Percentiles rank a stretch among this genome's conserved stretches.
Evolutionary conservation across 345 rosid genomes (phyloP).

Genomic region (Aquilaria malaccensis): DNA sequence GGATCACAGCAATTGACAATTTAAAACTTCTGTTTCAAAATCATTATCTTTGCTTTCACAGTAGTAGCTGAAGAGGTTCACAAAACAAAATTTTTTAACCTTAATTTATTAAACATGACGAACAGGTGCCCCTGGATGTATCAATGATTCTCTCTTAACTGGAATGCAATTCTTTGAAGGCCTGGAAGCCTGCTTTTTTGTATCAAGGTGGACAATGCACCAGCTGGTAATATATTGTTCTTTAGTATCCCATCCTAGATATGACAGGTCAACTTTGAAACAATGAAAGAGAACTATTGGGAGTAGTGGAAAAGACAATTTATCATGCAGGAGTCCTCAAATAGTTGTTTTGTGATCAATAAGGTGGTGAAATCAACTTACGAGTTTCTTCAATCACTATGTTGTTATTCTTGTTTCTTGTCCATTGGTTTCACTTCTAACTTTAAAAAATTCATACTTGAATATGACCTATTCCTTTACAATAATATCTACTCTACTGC

Average conservation of each 20-base stretch:
- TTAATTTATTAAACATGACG: slow-evolving; percentile 15
- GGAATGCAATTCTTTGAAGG: slow-evolving; percentile 94
- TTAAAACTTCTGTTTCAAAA: background rate
- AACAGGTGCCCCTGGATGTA: slow-evolving; percentile 85
- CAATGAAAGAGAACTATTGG: background rate
- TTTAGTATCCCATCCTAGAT: background rate
- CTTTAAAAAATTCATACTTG: background rate
- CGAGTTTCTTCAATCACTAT: background rate
- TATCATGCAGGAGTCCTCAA: background rate
- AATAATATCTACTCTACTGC: background rate
- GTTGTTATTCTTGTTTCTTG: background rate
- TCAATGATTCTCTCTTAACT: slow-evolving; percentile 81
- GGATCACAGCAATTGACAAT: background rate
- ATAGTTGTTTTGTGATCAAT: no score
- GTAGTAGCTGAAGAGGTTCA: background rate
- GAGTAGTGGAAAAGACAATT: background rate
- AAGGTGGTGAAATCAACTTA: no score
- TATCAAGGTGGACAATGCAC: slow-evolving; percentile 90
- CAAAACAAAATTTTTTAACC: background rate
- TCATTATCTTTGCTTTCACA: background rate
- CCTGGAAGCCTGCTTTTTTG: slow-evolving; percentile 76
- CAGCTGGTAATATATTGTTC: slow-evolving; percentile 61
- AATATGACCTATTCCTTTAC: background rate
- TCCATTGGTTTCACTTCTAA: background rate
- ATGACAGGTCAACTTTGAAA: background rate